These are phyloP conservation scores for Carnegiea gigantea DNA, from an alignment of 179 eudicot species.

Conservation along the genomic window DNA sequence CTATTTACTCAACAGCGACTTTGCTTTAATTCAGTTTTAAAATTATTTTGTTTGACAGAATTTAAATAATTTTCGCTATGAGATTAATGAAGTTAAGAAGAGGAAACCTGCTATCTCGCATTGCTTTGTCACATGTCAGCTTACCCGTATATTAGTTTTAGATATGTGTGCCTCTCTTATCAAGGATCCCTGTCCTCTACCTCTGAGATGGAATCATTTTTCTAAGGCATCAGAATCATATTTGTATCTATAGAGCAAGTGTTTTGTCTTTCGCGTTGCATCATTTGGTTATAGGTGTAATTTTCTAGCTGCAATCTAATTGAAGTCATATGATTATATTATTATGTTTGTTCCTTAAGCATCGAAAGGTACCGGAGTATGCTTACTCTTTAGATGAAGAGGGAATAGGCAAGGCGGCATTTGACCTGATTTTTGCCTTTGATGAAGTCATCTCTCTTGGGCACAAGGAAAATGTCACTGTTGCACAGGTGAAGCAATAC, in stretches of 20 bases:
- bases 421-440: slow-evolving; percentile 91
- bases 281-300: too few relatives aligned
- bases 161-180: too few relatives aligned
- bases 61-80: not conserved
- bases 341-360: slow-evolving; percentile 47
- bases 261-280: too few relatives aligned
- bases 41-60: slow-evolving; percentile 36
- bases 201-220: too few relatives aligned
- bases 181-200: too few relatives aligned
- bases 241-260: too few relatives aligned
- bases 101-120: too few relatives aligned
- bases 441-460: slow-evolving; percentile 88
- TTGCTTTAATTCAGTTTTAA: slow-evolving; percentile 36
- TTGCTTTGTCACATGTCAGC: too few relatives aligned
- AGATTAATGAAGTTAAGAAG: not conserved
- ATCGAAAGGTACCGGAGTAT: slow-evolving; percentile 81
- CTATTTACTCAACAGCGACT: not conserved
- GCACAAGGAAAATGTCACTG: slow-evolving; percentile 76
- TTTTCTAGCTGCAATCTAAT: too few relatives aligned
- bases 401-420: slow-evolving; percentile 78
- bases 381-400: slow-evolving; percentile 85
- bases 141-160: too few relatives aligned
- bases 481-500: slow-evolving; percentile 93
- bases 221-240: too few relatives aligned
- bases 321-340: not conserved